phyloP scores from a whole-genome alignment of 495 filamentous ascomycete species.

The Neurospora sp. region DNA sequence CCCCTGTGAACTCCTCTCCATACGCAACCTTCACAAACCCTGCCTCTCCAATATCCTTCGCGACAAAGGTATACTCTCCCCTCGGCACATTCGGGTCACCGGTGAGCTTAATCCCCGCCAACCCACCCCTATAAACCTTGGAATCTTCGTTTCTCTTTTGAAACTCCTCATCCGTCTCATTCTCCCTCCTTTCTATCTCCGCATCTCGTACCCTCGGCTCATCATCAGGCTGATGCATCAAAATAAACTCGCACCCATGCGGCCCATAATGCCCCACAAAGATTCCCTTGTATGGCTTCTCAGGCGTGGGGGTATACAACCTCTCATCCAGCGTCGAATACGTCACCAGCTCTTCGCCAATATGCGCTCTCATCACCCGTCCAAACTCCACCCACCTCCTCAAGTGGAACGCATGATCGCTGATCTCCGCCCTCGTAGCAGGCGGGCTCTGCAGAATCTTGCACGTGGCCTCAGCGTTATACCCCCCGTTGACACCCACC shows the following conservation, averaged over 20 bases:
- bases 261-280: constrained; percentile 86
- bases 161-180: constrained; percentile 32
- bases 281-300: constrained; percentile 76
- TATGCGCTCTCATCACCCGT: constrained; percentile 21
- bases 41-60: constrained; percentile 57
- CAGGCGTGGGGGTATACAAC: constrained; percentile 65
- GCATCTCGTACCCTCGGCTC: background rate
- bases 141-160: constrained; percentile 21
- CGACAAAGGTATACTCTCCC: constrained; percentile 70
- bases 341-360: constrained; percentile 59
- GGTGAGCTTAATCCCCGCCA: constrained; percentile 82
- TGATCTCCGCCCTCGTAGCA: constrained; percentile 39
- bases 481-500: constrained; percentile 20
- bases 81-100: constrained; percentile 83
- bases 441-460: constrained; percentile 25
- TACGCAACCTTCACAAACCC: constrained; percentile 38
- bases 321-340: constrained; percentile 64
- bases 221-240: constrained; percentile 61
- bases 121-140: constrained; percentile 42
- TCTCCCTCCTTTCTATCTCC: constrained; percentile 13
- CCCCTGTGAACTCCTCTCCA: constrained; percentile 60
- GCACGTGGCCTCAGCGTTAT: constrained; percentile 5
- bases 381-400: constrained; percentile 54
- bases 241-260: constrained; percentile 82
- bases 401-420: constrained; percentile 58